Evolutionary conservation across 805 yeast genomes (phyloP).

Genomic region (Debaryomyces castellii): DNA sequence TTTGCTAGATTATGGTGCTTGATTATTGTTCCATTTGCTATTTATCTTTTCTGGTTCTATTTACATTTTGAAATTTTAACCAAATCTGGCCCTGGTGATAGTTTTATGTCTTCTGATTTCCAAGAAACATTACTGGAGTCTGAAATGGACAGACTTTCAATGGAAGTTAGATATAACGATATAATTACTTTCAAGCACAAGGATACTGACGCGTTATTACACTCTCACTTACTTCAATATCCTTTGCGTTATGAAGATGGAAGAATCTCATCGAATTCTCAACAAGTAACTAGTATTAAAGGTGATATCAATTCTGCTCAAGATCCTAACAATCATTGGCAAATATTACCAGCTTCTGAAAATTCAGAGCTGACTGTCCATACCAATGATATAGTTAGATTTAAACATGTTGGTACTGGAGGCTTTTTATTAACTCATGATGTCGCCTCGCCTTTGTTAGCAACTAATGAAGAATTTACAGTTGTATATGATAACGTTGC

Average conservation of each 20-base stretch:
- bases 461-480: constrained; percentile 94
- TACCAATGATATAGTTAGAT: constrained; percentile 74
- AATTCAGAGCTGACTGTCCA: constrained; percentile 50
- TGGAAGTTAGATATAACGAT: constrained; percentile 74
- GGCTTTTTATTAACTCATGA: constrained; percentile 86
- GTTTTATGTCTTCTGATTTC: constrained; percentile 91
- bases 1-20: constrained; percentile 69
- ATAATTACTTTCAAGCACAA: constrained; percentile 75
- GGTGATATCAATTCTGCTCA: constrained; percentile 33
- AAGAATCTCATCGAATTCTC: constrained; percentile 89
- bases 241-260: constrained; percentile 97
- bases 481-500: constrained; percentile 48
- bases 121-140: constrained; percentile 91
- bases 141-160: constrained; percentile 67
- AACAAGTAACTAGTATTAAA: constrained; percentile 79
- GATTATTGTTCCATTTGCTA: constrained; percentile 74
- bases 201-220: constrained; percentile 75
- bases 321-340: constrained; percentile 80
- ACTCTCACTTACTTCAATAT: constrained; percentile 74
- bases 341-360: constrained; percentile 61
- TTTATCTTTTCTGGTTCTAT: constrained; percentile 89
- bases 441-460: constrained; percentile 89
- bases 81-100: constrained; percentile 94
- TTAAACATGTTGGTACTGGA: constrained; percentile 78
- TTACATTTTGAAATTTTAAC: constrained; percentile 80